Base-by-base conservation (phyloP, 768 basidiomycete genomes). In the Melanogaster broomeanus region DNA sequence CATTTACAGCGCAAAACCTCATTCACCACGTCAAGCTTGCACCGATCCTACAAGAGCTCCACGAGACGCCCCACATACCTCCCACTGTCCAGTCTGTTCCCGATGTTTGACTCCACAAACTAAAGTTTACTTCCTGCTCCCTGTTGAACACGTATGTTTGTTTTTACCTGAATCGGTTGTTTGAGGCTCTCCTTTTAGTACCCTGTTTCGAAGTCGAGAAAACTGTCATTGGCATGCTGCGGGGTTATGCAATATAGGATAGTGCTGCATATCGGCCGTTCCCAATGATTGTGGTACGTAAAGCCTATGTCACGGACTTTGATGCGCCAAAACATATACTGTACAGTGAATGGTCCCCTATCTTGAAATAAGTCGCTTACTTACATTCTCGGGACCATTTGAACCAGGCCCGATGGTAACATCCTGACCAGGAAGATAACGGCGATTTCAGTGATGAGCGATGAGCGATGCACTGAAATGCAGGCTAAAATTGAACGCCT, bases 181-280 rank as follows among this genome's bases (percentile, higher is more conserved):
- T 43, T 69, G 71, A 2, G 67, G 64, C 53, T 72, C 67, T 50
- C 70, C 66, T 42, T 71, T 72, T 37, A 71, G 42, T 24, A 74
- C 70, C 71, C 41, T 68, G 73, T 57, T 72, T 70, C 11, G 69
- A 69, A 22, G 71, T 72, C 5, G 66, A 60, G 52, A 71, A 71
- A 11, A 72, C 61, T 1, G 63, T 22, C 7, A 22, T 12, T 40
- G 19, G 64, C 38, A 73, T 72, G 0, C 72, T 4, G 68, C 66
- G 9, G 70, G 72, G 25, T 56, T 58, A 0, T 70, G 72, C 4
- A 69, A 35, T n/a, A n/a, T n/a, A n/a, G n/a, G n/a, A n/a, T n/a
- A n/a, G n/a, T n/a, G n/a, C n/a, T n/a, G n/a, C n/a, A n/a, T 42
- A 73, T 69, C 1, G 72, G 69, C 8, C 55, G n/a, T n/a, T n/a